Evolutionary conservation across 2,329 filamentous ascomycete species (phyloP).

Genomic region (Chalaropsis ovoidea): DNA sequence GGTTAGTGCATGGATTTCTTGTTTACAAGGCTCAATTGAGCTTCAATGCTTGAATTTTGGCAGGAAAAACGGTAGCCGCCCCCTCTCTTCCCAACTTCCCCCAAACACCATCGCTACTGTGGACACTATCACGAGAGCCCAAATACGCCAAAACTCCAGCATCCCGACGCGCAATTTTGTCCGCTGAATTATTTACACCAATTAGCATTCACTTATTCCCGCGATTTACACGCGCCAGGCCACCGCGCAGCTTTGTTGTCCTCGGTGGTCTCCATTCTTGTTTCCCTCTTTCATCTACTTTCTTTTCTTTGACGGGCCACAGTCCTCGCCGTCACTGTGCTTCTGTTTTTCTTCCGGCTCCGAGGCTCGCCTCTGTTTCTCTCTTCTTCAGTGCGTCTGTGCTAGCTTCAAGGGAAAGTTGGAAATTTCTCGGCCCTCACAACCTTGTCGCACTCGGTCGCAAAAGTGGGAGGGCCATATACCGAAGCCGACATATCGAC

Average conservation of each 20-base stretch:
- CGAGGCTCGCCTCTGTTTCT: not conserved
- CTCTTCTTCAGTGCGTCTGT: conserved; percentile 4
- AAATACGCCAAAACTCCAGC: conserved; percentile 8
- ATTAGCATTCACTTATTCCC: conserved; percentile 19
- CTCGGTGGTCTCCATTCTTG: conserved; percentile 20
- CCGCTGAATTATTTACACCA: conserved; percentile 5
- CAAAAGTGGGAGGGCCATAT: conserved; percentile 9
- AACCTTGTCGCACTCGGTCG: conserved; percentile 15
- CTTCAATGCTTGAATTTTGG: conserved; percentile 17
- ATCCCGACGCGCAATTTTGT: conserved; percentile 19
- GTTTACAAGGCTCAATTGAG: conserved; percentile 21
- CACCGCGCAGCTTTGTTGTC: conserved; percentile 14
- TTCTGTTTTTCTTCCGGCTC: not conserved
- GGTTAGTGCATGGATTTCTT: conserved; percentile 17
- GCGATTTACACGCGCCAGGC: conserved; percentile 22
- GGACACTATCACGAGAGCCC: conserved; percentile 5
- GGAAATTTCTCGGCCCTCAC: conserved; percentile 3
- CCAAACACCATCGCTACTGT: conserved; percentile 23
- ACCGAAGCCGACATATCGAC: conserved; percentile 19
- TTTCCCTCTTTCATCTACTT: not conserved
- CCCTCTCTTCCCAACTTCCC: conserved; percentile 23
- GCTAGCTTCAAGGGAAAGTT: conserved; percentile 11
- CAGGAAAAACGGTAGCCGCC: conserved; percentile 18
- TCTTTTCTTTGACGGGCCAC: not conserved
- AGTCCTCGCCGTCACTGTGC: not conserved